Evolutionary conservation across 371 early-diverging fungal species (phyloP).

Genomic region (Apophysomyces ossiformis): DNA sequence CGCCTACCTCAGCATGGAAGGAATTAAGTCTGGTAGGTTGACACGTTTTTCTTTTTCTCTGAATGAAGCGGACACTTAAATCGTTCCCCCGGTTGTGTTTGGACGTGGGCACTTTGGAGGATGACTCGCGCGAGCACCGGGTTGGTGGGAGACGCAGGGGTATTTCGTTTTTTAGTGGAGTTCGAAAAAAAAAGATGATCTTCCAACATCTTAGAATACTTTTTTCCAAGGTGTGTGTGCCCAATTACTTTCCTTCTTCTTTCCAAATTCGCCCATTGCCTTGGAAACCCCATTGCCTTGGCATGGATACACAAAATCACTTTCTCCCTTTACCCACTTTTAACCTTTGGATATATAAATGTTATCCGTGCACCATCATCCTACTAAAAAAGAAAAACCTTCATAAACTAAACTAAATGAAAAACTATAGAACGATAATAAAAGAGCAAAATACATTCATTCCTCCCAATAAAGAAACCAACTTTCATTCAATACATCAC

Average conservation of each 20-base stretch:
- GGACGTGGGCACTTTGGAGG: constrained; percentile 1
- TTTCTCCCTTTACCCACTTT: background rate
- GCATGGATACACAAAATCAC: constrained; percentile 1
- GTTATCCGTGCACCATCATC: background rate
- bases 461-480: too few relatives aligned
- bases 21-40: background rate
- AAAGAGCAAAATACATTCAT: too few relatives aligned
- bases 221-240: background rate
- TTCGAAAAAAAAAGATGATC: constrained; percentile 9
- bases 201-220: constrained; percentile 5
- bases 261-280: constrained; percentile 1
- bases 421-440: too few relatives aligned
- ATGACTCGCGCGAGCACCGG: constrained; percentile 10
- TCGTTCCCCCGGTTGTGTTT: constrained; percentile 8
- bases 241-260: constrained; percentile 6
- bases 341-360: background rate
- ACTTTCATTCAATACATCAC: background rate
- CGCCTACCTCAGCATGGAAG: too few relatives aligned
- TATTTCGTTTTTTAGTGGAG: background rate
- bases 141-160: constrained; percentile 10
- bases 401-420: too few relatives aligned
- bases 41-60: background rate
- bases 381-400: too few relatives aligned
- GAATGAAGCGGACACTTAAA: constrained; percentile 1
- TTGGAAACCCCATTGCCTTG: background rate